Evolutionary conservation across 73 alveolate genomes (phyloP).

Genomic region (Paramecium bursaria): DNA sequence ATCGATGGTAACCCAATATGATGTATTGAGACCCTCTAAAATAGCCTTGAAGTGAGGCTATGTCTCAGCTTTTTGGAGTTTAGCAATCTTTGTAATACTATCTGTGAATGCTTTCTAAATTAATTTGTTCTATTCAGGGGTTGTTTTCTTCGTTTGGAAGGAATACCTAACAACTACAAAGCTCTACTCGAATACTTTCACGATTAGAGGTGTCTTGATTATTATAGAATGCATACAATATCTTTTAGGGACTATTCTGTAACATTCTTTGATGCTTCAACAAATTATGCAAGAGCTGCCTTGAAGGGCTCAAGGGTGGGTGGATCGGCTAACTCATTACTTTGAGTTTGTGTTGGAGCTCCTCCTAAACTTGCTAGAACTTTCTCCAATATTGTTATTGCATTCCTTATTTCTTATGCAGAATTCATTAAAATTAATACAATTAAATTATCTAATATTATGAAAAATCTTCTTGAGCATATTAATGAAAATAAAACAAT

Average conservation of each 20-base stretch:
- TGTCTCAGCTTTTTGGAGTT: conserved; percentile 13
- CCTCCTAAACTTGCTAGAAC: conserved; percentile 15
- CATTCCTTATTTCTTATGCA: conserved; percentile 50
- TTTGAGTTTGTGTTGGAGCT: neutral
- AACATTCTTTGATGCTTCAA: neutral
- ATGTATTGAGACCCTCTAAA: conserved; percentile 25
- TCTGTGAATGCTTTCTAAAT: conserved; percentile 26
- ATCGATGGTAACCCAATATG: conserved; percentile 55
- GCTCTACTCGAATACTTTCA: conserved; percentile 1
- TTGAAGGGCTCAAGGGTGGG: conserved; percentile 5
- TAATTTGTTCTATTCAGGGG: conserved; percentile 35
- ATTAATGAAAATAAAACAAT: too few relatives aligned
- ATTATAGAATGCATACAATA: neutral
- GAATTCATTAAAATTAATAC: neutral
- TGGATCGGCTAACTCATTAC: neutral
- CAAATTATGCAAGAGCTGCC: neutral
- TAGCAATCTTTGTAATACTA: conserved; percentile 12
- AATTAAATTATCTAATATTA: too few relatives aligned
- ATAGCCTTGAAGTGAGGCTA: conserved; percentile 21
- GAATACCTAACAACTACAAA: conserved; percentile 8
- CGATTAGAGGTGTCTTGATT: conserved; percentile 3
- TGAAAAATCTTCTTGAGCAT: too few relatives aligned
- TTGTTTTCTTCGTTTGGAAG: conserved; percentile 31
- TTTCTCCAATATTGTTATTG: conserved; percentile 29
- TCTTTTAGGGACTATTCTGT: conserved; percentile 31